These are phyloP conservation scores for Berkeleyomyces basicola DNA, from an alignment of 2,329 filamentous ascomycete species.

Conservation along the genomic window DNA sequence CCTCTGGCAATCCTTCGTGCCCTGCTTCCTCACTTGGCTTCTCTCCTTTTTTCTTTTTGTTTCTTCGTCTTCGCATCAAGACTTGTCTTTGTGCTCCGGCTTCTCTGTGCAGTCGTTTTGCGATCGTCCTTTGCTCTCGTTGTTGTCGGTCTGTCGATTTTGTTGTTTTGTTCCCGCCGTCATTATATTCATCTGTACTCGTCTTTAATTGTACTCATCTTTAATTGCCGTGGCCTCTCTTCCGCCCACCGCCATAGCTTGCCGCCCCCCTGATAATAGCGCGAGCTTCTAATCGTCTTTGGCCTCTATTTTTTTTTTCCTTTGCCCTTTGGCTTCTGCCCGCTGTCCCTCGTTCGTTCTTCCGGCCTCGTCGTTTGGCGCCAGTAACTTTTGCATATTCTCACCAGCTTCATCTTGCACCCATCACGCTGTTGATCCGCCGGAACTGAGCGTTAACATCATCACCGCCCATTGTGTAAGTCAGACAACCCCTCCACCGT, in stretches of 20 bases:
- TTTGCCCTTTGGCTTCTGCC: not conserved
- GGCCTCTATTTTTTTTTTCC: not conserved
- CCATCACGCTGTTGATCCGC: not conserved
- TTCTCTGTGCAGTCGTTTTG: not conserved
- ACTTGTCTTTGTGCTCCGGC: not conserved
- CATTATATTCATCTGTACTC: not conserved
- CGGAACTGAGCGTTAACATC: not conserved
- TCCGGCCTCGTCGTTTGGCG: not conserved
- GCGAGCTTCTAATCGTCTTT: constrained; percentile 3
- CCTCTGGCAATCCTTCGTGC: not conserved
- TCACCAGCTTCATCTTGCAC: not conserved
- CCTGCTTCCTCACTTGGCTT: not conserved
- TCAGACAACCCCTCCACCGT: not conserved
- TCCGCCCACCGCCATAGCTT: not conserved
- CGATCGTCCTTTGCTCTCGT: not conserved
- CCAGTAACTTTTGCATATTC: not conserved
- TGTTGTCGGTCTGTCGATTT: not conserved
- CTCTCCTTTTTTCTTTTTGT: not conserved
- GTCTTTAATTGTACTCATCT: not conserved
- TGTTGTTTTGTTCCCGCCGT: not conserved
- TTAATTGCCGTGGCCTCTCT: not conserved
- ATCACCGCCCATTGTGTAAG: not conserved
- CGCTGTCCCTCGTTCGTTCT: not conserved
- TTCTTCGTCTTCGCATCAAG: not conserved
- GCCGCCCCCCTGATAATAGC: constrained; percentile 1